These are phyloP conservation scores for Boeremia lycopersici DNA, from an alignment of 2,329 filamentous ascomycete genomes.

Conservation along the genomic window DNA sequence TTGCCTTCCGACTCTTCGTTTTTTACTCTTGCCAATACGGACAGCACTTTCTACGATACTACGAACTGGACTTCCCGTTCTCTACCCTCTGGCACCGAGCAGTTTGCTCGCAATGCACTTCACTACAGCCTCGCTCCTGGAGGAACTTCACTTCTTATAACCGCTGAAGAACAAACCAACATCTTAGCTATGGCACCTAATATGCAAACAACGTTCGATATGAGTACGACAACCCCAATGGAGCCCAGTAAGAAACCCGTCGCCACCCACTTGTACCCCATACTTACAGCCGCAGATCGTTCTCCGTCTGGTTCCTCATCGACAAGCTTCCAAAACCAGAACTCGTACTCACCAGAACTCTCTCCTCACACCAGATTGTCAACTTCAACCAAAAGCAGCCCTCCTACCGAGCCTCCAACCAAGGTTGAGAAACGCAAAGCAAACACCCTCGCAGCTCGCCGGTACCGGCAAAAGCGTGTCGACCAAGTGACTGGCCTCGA, in stretches of 20 bases:
- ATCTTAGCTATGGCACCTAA: slow-evolving; percentile 26
- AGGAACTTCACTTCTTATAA: slow-evolving; percentile 15
- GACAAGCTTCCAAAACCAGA: slow-evolving; percentile 30
- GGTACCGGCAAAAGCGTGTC: slow-evolving; percentile 73
- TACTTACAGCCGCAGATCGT: slow-evolving; percentile 29
- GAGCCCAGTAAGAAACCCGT: slow-evolving; percentile 29
- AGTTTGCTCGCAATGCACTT: slow-evolving; percentile 30
- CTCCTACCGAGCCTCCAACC: slow-evolving; percentile 30
- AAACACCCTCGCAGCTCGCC: slow-evolving; percentile 73
- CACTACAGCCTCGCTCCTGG: slow-evolving; percentile 23
- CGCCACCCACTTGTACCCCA: background rate
- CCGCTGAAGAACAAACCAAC: slow-evolving; percentile 21
- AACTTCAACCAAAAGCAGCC: slow-evolving; percentile 29
- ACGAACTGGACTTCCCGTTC: slow-evolving; percentile 35
- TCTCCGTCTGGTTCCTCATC: slow-evolving; percentile 37
- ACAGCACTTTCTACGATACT: slow-evolving; percentile 27
- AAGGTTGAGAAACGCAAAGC: slow-evolving; percentile 63
- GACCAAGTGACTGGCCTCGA: slow-evolving; percentile 70
- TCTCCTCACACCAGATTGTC: slow-evolving; percentile 30
- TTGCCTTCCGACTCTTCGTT: slow-evolving; percentile 33
- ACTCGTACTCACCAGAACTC: slow-evolving; percentile 35
- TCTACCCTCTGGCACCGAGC: slow-evolving; percentile 21
- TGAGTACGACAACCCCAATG: slow-evolving; percentile 30
- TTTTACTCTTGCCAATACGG: slow-evolving; percentile 22
- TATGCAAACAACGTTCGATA: slow-evolving; percentile 20